A percentile compares a stretch with the other conserved stretches of the same genome.
These are phyloP conservation scores for Venturia nashicola DNA, from an alignment of 2,329 filamentous ascomycete genomes.

Conservation along the genomic window DNA sequence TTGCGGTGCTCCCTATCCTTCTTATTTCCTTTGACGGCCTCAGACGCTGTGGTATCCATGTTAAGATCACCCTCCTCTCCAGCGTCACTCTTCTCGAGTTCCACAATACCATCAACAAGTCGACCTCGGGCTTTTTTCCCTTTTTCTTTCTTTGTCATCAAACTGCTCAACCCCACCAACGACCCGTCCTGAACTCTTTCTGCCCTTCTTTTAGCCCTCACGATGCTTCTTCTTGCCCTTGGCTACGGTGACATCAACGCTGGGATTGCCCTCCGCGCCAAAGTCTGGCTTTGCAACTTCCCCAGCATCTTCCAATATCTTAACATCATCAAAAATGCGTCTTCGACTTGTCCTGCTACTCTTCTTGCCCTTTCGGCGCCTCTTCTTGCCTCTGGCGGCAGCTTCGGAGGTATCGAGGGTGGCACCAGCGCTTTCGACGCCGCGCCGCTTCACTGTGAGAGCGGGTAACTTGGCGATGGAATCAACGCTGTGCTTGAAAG, in stretches of 20 bases:
- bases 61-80: not conserved
- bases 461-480: not conserved
- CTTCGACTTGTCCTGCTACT: not conserved
- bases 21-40: not conserved
- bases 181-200: not conserved
- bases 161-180: not conserved
- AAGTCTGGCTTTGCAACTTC: not conserved
- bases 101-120: not conserved
- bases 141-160: too few relatives aligned
- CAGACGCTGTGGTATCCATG: not conserved
- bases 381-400: slow-evolving; percentile 15
- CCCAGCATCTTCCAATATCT: not conserved
- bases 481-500: not conserved
- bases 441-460: not conserved
- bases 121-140: not conserved
- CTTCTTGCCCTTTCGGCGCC: not conserved
- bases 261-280: not conserved
- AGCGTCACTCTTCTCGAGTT: not conserved
- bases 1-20: not conserved
- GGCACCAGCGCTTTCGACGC: not conserved
- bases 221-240: slow-evolving; percentile 10
- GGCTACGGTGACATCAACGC: slow-evolving; percentile 12
- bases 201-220: not conserved
- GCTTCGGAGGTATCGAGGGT: slow-evolving; percentile 15
- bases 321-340: not conserved